A percentile compares a stretch with the other conserved stretches of the same genome.
Evolutionary conservation across 352 stramenopile species (phyloP).

Genomic region (Pythium biforme): DNA sequence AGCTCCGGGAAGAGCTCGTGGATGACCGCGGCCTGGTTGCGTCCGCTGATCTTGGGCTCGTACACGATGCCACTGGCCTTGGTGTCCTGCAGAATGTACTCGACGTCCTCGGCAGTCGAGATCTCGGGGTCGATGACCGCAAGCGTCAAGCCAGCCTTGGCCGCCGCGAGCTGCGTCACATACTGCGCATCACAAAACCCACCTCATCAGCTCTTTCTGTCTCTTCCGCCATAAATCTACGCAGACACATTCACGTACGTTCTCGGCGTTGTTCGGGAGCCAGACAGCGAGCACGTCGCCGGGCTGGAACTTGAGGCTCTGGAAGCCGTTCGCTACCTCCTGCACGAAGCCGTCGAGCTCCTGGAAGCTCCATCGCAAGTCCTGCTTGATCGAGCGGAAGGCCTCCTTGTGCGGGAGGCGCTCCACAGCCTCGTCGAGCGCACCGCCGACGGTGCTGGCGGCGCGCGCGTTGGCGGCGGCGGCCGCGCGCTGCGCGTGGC

Average conservation of each 20-base stretch:
- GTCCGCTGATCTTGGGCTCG: conserved; percentile 75
- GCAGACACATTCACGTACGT: conserved; percentile 33
- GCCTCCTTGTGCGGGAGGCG: conserved; percentile 86
- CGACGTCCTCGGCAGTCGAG: conserved; percentile 69
- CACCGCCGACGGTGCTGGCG: conserved; percentile 63
- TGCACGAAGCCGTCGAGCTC: conserved; percentile 75
- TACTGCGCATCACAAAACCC: too few species aligned
- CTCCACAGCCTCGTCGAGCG: conserved; percentile 72
- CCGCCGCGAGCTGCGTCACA: conserved; percentile 80
- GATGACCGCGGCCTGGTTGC: conserved; percentile 75
- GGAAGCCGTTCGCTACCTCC: conserved; percentile 76
- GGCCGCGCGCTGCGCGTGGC: conserved; percentile 31
- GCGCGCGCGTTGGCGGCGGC: conserved; percentile 36
- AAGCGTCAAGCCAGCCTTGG: conserved; percentile 79
- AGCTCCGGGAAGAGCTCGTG: conserved; percentile 75
- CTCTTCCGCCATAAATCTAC: too few species aligned
- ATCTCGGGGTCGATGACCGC: conserved; percentile 80
- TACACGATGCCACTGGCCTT: conserved; percentile 79
- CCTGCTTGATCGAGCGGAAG: conserved; percentile 79
- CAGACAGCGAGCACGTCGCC: conserved; percentile 81
- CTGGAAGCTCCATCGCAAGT: conserved; percentile 84
- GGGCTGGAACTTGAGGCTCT: conserved; percentile 66
- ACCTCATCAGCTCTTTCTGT: too few species aligned
- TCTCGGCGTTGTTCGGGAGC: conserved; percentile 84
- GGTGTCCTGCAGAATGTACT: conserved; percentile 79